These are phyloP conservation scores for Hypoxylon subgilvum DNA, from an alignment of 495 filamentous ascomycete genomes.

Conservation along the genomic window DNA sequence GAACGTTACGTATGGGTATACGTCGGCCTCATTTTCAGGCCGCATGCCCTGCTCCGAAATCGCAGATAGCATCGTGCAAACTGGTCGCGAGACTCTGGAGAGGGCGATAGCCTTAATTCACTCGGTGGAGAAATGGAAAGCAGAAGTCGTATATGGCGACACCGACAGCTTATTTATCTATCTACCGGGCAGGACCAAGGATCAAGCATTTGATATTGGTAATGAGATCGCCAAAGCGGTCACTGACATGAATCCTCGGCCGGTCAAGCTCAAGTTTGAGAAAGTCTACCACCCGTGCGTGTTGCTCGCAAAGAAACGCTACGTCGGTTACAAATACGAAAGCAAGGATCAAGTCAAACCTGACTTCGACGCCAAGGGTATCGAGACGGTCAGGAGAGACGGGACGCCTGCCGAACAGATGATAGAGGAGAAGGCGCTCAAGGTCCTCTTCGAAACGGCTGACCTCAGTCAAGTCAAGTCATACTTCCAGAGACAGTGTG, in stretches of 20 bases:
- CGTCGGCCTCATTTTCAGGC: conserved; percentile 92
- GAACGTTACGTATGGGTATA: conserved; percentile 98
- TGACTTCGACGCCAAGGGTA: conserved; percentile 97
- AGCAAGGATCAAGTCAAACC: conserved; percentile 75
- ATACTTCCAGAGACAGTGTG: conserved; percentile 90
- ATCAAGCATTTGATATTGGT: conserved; percentile 90
- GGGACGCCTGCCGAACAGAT: conserved; percentile 95
- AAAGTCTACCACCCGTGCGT: conserved; percentile 97
- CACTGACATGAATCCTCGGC: conserved; percentile 88
- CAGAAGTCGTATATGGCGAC: conserved; percentile 97
- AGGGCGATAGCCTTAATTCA: conserved; percentile 93
- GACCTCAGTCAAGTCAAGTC: conserved; percentile 89
- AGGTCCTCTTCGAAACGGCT: conserved; percentile 82
- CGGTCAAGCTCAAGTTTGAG: conserved; percentile 96
- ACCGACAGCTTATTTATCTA: conserved; percentile 96
- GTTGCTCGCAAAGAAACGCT: conserved; percentile 94
- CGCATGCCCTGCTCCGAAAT: conserved; percentile 98
- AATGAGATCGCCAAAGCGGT: conserved; percentile 89
- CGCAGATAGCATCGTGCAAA: conserved; percentile 97
- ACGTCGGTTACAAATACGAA: conserved; percentile 98
- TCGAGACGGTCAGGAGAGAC: conserved; percentile 94
- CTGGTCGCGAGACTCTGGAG: conserved; percentile 90
- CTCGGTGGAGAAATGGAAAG: conserved; percentile 82
- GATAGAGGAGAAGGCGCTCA: conserved; percentile 91
- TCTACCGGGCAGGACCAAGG: conserved; percentile 82